These are phyloP conservation scores for Inosperma sp. DNA, from an alignment of 768 basidiomycete genomes.

Conservation along the genomic window DNA sequence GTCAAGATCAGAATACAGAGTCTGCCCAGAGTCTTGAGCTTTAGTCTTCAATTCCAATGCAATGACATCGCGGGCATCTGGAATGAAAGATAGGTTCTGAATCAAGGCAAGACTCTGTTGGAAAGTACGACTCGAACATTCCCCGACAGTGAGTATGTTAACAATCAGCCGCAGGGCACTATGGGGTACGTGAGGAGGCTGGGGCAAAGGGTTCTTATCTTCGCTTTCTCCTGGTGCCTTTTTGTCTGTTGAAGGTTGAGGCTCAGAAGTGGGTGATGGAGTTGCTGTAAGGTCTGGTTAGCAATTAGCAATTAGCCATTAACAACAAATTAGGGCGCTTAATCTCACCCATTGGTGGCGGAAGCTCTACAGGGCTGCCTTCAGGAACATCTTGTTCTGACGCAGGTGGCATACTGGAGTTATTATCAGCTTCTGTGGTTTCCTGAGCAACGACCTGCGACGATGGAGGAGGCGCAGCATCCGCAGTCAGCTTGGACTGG, in stretches of 20 bases:
- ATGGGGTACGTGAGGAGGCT: conserved; percentile 82
- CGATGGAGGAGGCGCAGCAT: conserved; percentile 17
- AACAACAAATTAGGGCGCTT: no score
- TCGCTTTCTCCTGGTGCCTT: conserved; percentile 32
- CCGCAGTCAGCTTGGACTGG: conserved; percentile 30
- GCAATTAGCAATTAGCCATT: no score
- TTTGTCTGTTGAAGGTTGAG: conserved; percentile 5
- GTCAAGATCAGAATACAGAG: conserved; percentile 70
- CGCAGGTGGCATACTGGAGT: no score
- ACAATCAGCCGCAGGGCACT: conserved; percentile 85
- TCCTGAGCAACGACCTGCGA: conserved; percentile 15
- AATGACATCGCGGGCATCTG: conserved; percentile 84
- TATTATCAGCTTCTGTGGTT: not conserved
- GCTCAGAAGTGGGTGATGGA: conserved; percentile 3
- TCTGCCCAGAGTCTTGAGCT: conserved; percentile 84
- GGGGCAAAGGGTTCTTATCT: conserved; percentile 53
- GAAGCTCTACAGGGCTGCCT: no score
- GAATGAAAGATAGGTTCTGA: conserved; percentile 84
- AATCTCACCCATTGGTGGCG: no score
- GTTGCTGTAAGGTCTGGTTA: no score
- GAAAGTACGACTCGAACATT: conserved; percentile 96
- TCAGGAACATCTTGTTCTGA: no score
- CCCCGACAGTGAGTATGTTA: conserved; percentile 95
- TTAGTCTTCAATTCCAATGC: conserved; percentile 81
- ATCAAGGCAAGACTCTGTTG: conserved; percentile 88